A percentile compares a stretch with the other conserved stretches of the same genome.
phyloP scores from a whole-genome alignment of 1,139 yeast species.

The Ogataea hybrid region DNA sequence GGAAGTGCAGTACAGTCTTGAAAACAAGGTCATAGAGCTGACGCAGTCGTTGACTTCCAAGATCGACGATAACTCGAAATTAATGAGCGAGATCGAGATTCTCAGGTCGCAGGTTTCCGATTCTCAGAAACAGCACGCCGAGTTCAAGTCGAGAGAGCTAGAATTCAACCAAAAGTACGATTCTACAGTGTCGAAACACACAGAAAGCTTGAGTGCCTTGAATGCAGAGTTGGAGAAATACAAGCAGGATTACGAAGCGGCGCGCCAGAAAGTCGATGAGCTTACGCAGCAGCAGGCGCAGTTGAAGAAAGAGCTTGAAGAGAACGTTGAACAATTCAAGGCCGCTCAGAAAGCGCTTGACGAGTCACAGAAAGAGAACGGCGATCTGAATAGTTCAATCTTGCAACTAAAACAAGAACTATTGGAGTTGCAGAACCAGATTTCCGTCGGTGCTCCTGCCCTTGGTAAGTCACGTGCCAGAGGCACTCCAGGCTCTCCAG shows the following conservation, averaged over 20 bases:
- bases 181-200: slow-evolving; percentile 46
- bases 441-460: slow-evolving; percentile 21
- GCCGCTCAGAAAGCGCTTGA: slow-evolving; percentile 59
- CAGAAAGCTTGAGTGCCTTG: slow-evolving; percentile 48
- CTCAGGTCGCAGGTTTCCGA: slow-evolving; percentile 56
- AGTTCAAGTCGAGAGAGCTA: slow-evolving; percentile 54
- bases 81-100: slow-evolving; percentile 59
- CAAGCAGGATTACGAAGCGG: slow-evolving; percentile 58
- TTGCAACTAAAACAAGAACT: slow-evolving; percentile 55
- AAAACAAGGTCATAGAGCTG: slow-evolving; percentile 92
- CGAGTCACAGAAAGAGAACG: slow-evolving; percentile 66
- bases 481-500: slow-evolving; percentile 37
- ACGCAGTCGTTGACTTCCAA: slow-evolving; percentile 80
- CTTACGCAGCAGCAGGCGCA: slow-evolving; percentile 64
- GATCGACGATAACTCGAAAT: slow-evolving; percentile 74
- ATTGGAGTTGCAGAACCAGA: slow-evolving; percentile 31
- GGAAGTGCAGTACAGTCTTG: slow-evolving; percentile 89
- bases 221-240: slow-evolving; percentile 57
- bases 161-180: slow-evolving; percentile 50
- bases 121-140: slow-evolving; percentile 56
- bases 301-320: slow-evolving; percentile 61
- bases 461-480: slow-evolving; percentile 15
- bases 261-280: slow-evolving; percentile 61
- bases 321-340: slow-evolving; percentile 61
- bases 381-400: slow-evolving; percentile 58